phyloP scores from a whole-genome alignment of 441 rosid species.

The Iberis amara region DNA sequence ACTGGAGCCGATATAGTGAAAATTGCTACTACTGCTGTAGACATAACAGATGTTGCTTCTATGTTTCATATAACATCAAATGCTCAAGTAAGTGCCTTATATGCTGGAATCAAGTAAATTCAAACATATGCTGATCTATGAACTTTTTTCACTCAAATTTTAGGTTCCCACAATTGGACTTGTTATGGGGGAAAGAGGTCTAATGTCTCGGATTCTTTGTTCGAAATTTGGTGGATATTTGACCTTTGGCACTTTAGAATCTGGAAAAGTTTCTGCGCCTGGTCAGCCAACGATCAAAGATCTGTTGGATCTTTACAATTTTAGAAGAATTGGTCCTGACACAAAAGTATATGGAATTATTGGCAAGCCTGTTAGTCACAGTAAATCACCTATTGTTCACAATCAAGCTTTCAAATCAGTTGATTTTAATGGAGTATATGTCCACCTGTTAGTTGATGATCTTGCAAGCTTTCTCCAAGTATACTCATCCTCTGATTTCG shows the following conservation, averaged over 20 bases:
- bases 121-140: conserved; percentile 6
- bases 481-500: conserved; percentile 56
- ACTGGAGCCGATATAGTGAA: conserved; percentile 91
- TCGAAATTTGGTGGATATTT: conserved; percentile 87
- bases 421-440: conserved; percentile 64
- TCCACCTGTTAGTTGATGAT: conserved; percentile 71
- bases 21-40: conserved; percentile 80
- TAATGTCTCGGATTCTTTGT: conserved; percentile 82
- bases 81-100: conserved; percentile 66
- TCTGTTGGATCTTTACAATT: conserved; percentile 72
- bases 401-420: conserved; percentile 85
- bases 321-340: conserved; percentile 67
- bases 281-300: conserved; percentile 84
- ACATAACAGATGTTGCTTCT: conserved; percentile 78
- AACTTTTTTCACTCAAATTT: conserved; percentile 17
- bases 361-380: conserved; percentile 91
- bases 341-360: conserved; percentile 85
- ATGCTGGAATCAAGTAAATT: neutral
- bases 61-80: conserved; percentile 76
- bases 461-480: conserved; percentile 46
- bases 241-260: conserved; percentile 77
- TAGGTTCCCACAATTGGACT: conserved; percentile 82
- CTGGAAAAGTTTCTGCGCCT: conserved; percentile 74
- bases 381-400: conserved; percentile 79
- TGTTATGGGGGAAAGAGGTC: conserved; percentile 88